Evolutionary conservation across 495 filamentous ascomycete species (phyloP).

Genomic region (Penicillium psychrofluorescens): DNA sequence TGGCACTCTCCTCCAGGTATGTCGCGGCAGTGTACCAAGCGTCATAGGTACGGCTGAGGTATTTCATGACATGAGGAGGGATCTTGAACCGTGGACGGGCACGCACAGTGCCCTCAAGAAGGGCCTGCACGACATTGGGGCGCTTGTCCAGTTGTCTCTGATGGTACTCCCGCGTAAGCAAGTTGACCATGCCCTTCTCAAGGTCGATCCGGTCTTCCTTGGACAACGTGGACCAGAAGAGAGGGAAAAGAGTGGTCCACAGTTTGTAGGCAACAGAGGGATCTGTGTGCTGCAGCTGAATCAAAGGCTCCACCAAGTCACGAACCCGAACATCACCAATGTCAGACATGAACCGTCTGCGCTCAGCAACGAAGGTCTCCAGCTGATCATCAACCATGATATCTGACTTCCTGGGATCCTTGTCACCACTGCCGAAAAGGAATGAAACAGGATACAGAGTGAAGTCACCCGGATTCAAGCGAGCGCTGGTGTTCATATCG

Average conservation of each 20-base stretch:
- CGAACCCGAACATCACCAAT: conserved; percentile 75
- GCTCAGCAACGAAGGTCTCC: conserved; percentile 68
- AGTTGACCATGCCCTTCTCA: conserved; percentile 74
- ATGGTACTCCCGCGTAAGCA: conserved; percentile 94
- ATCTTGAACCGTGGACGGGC: conserved; percentile 81
- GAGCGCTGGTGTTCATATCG: conserved; percentile 69
- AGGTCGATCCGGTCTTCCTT: conserved; percentile 88
- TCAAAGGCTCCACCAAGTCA: conserved; percentile 83
- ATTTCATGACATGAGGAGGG: conserved; percentile 93
- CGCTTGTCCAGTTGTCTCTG: conserved; percentile 85
- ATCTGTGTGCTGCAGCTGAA: conserved; percentile 92
- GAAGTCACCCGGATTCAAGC: conserved; percentile 79
- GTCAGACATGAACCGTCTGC: conserved; percentile 74
- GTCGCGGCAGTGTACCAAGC: conserved; percentile 88
- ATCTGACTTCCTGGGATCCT: conserved; percentile 64
- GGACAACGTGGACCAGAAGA: conserved; percentile 83
- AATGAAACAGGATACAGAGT: conserved; percentile 62
- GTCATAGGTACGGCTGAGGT: conserved; percentile 82
- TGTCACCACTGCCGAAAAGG: conserved; percentile 54
- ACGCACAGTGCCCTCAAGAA: conserved; percentile 77
- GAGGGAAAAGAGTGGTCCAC: conserved; percentile 85
- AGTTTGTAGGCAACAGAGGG: conserved; percentile 69
- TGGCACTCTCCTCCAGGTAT: conserved; percentile 76
- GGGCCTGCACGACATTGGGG: conserved; percentile 87
- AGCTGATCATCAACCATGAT: conserved; percentile 74